Conservation (phyloP, 495 filamentous ascomycete genomes). For the Penicillium riverlandense region DNA sequence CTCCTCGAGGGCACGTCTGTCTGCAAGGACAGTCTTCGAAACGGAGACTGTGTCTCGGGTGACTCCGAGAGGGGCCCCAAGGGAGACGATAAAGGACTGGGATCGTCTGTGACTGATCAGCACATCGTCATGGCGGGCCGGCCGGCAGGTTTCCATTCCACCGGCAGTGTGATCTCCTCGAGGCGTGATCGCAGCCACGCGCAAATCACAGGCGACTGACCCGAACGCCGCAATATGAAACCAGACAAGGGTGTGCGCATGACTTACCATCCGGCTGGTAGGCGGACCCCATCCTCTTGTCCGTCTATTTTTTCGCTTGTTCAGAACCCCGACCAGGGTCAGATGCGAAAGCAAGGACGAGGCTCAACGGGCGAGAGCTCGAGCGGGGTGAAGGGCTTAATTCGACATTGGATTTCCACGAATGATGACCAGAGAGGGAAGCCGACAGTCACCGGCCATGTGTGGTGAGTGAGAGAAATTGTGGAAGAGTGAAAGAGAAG, state of each 20-base stretch:
- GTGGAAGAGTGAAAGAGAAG: conserved; percentile 2
- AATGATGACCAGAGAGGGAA: conserved; percentile 16
- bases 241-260: conserved; percentile 8
- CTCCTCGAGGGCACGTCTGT: conserved; percentile 31
- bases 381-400: not conserved
- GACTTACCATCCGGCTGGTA: conserved; percentile 38
- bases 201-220: too few relatives aligned
- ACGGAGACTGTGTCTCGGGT: conserved; percentile 30
- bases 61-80: conserved; percentile 36
- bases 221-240: conserved; percentile 11
- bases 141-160: conserved; percentile 1
- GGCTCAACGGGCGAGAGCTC: conserved; percentile 20
- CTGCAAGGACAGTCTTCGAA: conserved; percentile 53
- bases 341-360: conserved; percentile 6
- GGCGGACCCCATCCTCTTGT: conserved; percentile 32
- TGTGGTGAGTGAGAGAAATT: conserved; percentile 11
- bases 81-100: conserved; percentile 42
- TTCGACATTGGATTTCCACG: too few relatives aligned
- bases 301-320: not conserved
- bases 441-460: conserved; percentile 34
- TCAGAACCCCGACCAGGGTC: not conserved
- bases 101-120: conserved; percentile 30
- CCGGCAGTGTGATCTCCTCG: not conserved
- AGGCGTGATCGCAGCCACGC: conserved; percentile 1
- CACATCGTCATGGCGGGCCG: conserved; percentile 7